These are phyloP conservation scores for Hyaloscypha finlandica DNA, from an alignment of 495 filamentous ascomycete genomes.

Conservation along the genomic window DNA sequence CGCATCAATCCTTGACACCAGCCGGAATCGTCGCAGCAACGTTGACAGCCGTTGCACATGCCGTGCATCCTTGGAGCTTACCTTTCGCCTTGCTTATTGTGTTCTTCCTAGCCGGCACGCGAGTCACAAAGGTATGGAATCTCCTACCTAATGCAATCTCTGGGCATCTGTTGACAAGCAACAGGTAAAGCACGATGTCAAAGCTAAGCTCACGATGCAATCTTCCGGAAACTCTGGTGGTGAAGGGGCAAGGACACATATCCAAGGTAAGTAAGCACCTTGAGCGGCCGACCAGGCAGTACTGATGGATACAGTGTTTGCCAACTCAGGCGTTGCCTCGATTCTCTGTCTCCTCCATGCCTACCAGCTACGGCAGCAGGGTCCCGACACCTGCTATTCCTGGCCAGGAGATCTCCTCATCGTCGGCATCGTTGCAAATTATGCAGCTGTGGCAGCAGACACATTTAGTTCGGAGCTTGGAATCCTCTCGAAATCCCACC, in stretches of 20 bases:
- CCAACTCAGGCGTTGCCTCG: conserved; percentile 81
- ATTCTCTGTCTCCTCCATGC: conserved; percentile 71
- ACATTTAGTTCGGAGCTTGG: conserved; percentile 96
- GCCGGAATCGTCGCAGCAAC: conserved; percentile 67
- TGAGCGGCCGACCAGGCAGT: background rate
- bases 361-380: conserved; percentile 54
- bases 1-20: conserved; percentile 75
- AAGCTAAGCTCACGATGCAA: conserved; percentile 76
- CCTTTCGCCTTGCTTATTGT: conserved; percentile 79
- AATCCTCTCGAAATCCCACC: conserved; percentile 74
- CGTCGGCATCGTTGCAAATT: conserved; percentile 68
- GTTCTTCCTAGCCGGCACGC: conserved; percentile 85
- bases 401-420: conserved; percentile 58
- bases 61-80: conserved; percentile 87
- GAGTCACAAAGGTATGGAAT: conserved; percentile 72
- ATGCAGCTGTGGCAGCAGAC: conserved; percentile 88
- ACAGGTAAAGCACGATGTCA: conserved; percentile 84
- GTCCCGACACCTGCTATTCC: conserved; percentile 40
- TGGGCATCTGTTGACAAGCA: conserved; percentile 18
- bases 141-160: background rate
- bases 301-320: conserved; percentile 57
- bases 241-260: conserved; percentile 78
- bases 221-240: conserved; percentile 70
- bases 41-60: conserved; percentile 76
- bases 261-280: conserved; percentile 54